Percentiles rank a stretch among this genome's conserved stretches.
Conservation (phyloP, 2,329 filamentous ascomycete genomes). For the Teratosphaeria nubilosa region DNA sequence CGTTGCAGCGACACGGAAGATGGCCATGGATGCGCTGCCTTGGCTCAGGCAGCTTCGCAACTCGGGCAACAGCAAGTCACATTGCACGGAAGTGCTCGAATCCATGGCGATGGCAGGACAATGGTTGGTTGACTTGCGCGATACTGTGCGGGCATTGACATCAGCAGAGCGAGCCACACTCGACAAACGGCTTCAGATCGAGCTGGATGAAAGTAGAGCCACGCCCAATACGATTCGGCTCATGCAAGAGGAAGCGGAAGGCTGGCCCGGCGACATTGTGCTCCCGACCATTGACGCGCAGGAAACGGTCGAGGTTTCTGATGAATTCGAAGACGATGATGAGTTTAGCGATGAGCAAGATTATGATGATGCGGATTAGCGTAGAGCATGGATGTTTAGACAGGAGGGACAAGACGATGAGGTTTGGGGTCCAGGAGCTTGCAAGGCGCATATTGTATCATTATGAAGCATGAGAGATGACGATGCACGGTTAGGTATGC, state of each 20-base stretch:
- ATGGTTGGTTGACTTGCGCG: neutral
- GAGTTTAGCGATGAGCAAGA: neutral
- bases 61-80: neutral
- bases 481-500: neutral
- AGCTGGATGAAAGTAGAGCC: conserved; percentile 5
- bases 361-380: neutral
- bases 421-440: neutral
- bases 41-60: neutral
- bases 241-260: conserved; percentile 3
- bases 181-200: neutral
- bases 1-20: neutral
- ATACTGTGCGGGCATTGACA: neutral
- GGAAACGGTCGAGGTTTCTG: neutral
- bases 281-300: neutral
- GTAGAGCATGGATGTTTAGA: neutral
- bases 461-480: neutral
- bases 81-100: neutral
- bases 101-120: neutral
- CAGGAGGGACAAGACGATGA: neutral
- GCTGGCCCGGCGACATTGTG: conserved; percentile 1
- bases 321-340: neutral
- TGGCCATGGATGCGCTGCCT: neutral
- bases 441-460: neutral
- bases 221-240: neutral
- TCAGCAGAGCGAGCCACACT: neutral